Conservation (phyloP, 139 green algal species). For the Chloropicon primus region DNA sequence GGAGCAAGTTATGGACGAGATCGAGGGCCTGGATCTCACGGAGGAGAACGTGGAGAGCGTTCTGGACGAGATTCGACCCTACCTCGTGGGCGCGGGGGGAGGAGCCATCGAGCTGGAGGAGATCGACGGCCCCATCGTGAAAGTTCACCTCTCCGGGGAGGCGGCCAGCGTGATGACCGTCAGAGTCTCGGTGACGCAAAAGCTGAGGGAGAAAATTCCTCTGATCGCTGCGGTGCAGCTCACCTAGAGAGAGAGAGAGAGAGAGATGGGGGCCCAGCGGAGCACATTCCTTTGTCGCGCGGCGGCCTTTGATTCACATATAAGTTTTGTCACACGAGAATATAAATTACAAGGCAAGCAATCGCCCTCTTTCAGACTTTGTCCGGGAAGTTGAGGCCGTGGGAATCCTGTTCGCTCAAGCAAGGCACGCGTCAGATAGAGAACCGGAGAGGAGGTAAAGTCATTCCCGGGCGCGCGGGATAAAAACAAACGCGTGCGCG, state of each 20-base stretch:
- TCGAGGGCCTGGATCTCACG: slow-evolving; percentile 72
- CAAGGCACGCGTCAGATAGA: too few species aligned
- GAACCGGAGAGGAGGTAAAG: too few species aligned
- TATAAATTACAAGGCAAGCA: not conserved
- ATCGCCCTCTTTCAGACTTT: not conserved
- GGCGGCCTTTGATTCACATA: too few species aligned
- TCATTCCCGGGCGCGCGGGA: too few species aligned
- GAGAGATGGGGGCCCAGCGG: too few species aligned
- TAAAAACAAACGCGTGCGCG: too few species aligned
- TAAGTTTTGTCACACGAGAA: not conserved
- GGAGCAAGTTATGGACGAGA: slow-evolving; percentile 84
- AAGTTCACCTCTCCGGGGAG: slow-evolving; percentile 80
- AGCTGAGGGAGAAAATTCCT: slow-evolving; percentile 95
- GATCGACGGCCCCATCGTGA: slow-evolving; percentile 86
- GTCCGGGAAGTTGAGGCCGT: not conserved
- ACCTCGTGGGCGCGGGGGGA: slow-evolving; percentile 87
- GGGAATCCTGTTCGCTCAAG: not conserved
- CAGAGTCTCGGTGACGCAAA: slow-evolving; percentile 95
- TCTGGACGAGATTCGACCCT: slow-evolving; percentile 69
- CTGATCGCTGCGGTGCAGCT: slow-evolving; percentile 93
- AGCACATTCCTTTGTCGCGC: too few species aligned
- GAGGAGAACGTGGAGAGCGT: slow-evolving; percentile 20
- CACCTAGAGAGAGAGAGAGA: slow-evolving; percentile 47
- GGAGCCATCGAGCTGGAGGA: slow-evolving; percentile 73
- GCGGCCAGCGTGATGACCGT: slow-evolving; percentile 96